Percentiles rank a stretch among this genome's conserved stretches.
These are phyloP conservation scores for Rosellinia necatrix DNA, from an alignment of 2,329 filamentous ascomycete genomes.

Conservation along the genomic window DNA sequence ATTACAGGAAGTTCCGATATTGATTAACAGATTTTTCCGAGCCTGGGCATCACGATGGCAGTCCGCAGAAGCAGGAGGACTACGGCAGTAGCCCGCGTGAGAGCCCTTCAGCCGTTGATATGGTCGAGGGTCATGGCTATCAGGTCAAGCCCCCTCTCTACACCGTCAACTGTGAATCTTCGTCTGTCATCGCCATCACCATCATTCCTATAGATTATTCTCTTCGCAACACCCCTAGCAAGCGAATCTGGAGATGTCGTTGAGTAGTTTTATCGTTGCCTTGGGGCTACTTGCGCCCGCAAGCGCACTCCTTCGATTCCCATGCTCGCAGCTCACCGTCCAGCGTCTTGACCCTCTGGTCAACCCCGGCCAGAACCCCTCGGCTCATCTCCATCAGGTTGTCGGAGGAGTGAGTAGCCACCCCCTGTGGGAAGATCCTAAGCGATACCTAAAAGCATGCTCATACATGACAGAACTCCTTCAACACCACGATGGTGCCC, in stretches of 20 bases:
- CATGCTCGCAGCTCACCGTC: conserved; percentile 38
- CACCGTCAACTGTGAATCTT: neutral
- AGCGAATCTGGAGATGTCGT: conserved; percentile 10
- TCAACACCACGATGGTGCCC: conserved; percentile 50
- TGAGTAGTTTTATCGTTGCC: conserved; percentile 20
- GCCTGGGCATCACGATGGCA: conserved; percentile 24
- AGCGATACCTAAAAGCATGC: neutral
- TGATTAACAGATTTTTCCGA: conserved; percentile 34
- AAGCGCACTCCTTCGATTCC: conserved; percentile 38
- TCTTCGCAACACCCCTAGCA: neutral
- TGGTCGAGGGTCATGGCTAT: conserved; percentile 20
- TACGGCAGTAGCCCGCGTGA: conserved; percentile 30
- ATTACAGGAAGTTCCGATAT: conserved; percentile 36
- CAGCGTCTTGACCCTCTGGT: conserved; percentile 48
- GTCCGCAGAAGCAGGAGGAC: conserved; percentile 18
- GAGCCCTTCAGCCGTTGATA: conserved; percentile 1
- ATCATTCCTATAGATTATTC: no score
- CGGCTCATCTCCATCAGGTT: conserved; percentile 63
- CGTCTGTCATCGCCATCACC: neutral
- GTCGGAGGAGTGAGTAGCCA: conserved; percentile 51
- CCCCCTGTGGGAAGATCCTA: neutral
- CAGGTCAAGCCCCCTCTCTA: neutral
- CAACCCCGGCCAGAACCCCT: conserved; percentile 53
- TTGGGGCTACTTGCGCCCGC: conserved; percentile 25
- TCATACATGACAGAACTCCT: conserved; percentile 45